Conservation (phyloP, 768 basidiomycete genomes). For the Leccinum incarnatum region DNA sequence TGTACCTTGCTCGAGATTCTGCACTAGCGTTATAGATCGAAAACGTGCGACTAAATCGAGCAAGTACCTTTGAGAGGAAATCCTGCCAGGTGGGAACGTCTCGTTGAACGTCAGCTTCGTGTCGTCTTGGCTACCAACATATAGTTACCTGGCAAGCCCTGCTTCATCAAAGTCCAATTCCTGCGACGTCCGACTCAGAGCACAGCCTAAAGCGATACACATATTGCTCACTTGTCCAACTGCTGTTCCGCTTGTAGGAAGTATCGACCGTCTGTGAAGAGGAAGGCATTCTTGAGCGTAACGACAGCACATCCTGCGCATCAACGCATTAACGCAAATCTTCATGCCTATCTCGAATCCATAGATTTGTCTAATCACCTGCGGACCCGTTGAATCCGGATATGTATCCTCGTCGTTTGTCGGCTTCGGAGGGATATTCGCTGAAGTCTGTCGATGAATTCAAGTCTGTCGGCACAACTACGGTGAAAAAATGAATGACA, state of each 20-base stretch:
- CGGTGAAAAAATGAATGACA: slow-evolving; percentile 9
- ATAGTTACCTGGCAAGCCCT: slow-evolving; percentile 70
- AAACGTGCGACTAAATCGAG: background rate
- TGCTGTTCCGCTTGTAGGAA: slow-evolving; percentile 91
- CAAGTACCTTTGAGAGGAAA: slow-evolving; percentile 65
- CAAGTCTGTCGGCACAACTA: background rate
- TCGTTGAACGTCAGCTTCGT: slow-evolving; percentile 28
- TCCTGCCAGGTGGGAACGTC: slow-evolving; percentile 92
- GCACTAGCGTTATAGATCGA: background rate
- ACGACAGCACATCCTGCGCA: slow-evolving; percentile 71
- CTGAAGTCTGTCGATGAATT: slow-evolving; percentile 61
- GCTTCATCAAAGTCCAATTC: slow-evolving; percentile 94
- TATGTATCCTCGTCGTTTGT: slow-evolving; percentile 82
- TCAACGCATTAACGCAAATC: slow-evolving; percentile 4
- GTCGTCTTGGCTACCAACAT: slow-evolving; percentile 5
- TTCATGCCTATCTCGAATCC: background rate
- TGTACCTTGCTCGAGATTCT: slow-evolving; percentile 61
- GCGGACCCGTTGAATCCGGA: slow-evolving; percentile 95
- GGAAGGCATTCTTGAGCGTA: slow-evolving; percentile 63
- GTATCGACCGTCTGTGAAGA: slow-evolving; percentile 97
- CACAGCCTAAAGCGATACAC: background rate
- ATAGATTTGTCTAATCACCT: slow-evolving; percentile 42
- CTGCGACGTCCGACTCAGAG: slow-evolving; percentile 33
- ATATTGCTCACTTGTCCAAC: slow-evolving; percentile 63
- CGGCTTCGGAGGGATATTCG: slow-evolving; percentile 84